phyloP scores from a whole-genome alignment of 2,329 filamentous ascomycete species.

The Aspergillus ustus region DNA sequence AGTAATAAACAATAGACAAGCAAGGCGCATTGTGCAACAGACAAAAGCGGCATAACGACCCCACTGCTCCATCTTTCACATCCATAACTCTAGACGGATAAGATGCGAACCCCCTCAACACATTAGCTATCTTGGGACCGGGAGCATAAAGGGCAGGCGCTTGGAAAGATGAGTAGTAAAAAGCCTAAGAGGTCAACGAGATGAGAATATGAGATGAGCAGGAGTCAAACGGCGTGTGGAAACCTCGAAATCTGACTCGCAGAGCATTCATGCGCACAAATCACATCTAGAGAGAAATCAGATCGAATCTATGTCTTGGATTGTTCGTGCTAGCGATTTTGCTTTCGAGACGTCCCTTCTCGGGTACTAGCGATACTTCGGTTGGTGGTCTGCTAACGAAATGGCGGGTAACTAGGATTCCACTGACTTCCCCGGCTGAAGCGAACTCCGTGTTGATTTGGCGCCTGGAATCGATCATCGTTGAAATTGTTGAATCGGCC shows the following conservation, averaged over 20 bases:
- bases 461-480: conserved; percentile 41
- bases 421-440: conserved; percentile 44
- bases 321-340: conserved; percentile 1
- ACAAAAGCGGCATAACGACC: conserved; percentile 27
- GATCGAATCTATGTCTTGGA: conserved; percentile 17
- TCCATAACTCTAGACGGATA: conserved; percentile 17
- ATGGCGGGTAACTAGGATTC: conserved; percentile 42
- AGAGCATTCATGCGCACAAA: conserved; percentile 18
- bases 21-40: background rate
- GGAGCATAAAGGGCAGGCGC: conserved; percentile 1
- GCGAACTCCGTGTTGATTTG: conserved; percentile 46
- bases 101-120: conserved; percentile 26
- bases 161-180: conserved; percentile 13
- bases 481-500: conserved; percentile 61
- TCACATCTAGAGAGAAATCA: conserved; percentile 18
- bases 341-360: conserved; percentile 3
- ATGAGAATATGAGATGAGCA: conserved; percentile 18
- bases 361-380: conserved; percentile 1
- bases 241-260: conserved; percentile 14
- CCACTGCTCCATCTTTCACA: conserved; percentile 21
- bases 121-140: background rate
- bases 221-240: conserved; percentile 17
- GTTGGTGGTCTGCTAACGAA: conserved; percentile 35
- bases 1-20: conserved; percentile 4
- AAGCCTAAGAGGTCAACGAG: conserved; percentile 13